Evolutionary conservation across 1,139 yeast genomes (phyloP).

Genomic region (Yamadazyma aaseri): DNA sequence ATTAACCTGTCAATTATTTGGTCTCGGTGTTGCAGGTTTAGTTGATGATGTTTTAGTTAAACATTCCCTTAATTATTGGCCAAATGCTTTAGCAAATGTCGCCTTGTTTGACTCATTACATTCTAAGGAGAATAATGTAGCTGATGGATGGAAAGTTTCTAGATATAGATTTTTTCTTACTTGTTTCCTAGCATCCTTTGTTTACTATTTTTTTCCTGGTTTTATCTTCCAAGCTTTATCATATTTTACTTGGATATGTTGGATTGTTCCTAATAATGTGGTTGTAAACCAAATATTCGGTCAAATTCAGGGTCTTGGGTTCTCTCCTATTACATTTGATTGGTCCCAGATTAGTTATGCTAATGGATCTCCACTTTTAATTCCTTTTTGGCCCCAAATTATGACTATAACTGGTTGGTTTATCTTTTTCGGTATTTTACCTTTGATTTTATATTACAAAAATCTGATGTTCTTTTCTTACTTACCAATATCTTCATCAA

Average conservation of each 20-base stretch:
- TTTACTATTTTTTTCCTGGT: conserved; percentile 36
- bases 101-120: conserved; percentile 54
- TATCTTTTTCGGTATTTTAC: conserved; percentile 41
- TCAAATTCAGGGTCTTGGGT: conserved; percentile 49
- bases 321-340: conserved; percentile 57
- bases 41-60: conserved; percentile 55
- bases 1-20: conserved; percentile 55
- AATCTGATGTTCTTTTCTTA: conserved; percentile 52
- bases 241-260: conserved; percentile 36
- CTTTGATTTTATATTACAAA: conserved; percentile 41
- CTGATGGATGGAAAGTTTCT: conserved; percentile 38
- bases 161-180: conserved; percentile 30
- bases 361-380: conserved; percentile 24
- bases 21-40: conserved; percentile 64
- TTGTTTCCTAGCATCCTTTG: conserved; percentile 22
- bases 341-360: conserved; percentile 36
- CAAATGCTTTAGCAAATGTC: conserved; percentile 50
- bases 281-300: conserved; percentile 57
- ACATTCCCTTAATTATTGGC: conserved; percentile 60
- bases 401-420: conserved; percentile 24
- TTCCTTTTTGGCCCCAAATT: conserved; percentile 47
- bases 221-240: conserved; percentile 33
- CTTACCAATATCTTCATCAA: conserved; percentile 53
- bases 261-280: conserved; percentile 33
- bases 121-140: conserved; percentile 37